Evolutionary conservation across 2,329 filamentous ascomycete genomes (phyloP).

Genomic region (Trichothecium roseum): DNA sequence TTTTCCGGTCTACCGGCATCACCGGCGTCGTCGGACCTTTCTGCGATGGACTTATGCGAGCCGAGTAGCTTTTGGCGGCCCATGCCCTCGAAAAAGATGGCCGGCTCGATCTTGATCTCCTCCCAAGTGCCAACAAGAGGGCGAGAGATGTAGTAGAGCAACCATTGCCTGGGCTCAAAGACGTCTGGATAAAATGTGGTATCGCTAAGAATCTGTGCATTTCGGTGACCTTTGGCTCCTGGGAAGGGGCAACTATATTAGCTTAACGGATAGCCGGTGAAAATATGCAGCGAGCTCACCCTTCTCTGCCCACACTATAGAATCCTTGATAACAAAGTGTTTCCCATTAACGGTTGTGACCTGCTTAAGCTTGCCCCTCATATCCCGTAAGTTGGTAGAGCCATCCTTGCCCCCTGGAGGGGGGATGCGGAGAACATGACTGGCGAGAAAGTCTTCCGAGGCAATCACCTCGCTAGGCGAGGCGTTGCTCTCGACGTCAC

Average conservation of each 20-base stretch:
- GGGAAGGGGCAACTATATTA: no score
- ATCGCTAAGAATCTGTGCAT: constrained; percentile 79
- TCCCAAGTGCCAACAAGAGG: constrained; percentile 81
- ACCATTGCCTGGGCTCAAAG: constrained; percentile 86
- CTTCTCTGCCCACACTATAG: constrained; percentile 91
- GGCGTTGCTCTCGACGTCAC: constrained; percentile 76
- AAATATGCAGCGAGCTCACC: constrained; percentile 38
- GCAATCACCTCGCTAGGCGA: constrained; percentile 70
- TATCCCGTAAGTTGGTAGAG: constrained; percentile 63
- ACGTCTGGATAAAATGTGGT: constrained; percentile 79
- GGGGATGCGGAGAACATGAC: constrained; percentile 88
- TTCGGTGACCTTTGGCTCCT: no score
- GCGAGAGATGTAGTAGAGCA: constrained; percentile 90
- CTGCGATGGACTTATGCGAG: constrained; percentile 1
- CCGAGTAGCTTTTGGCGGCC: constrained; percentile 20
- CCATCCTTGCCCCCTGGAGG: constrained; percentile 47
- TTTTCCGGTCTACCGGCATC: constrained; percentile 44
- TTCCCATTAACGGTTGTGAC: constrained; percentile 87
- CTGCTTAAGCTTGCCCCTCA: constrained; percentile 85
- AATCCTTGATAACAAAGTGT: constrained; percentile 90
- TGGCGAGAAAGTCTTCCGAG: constrained; percentile 90
- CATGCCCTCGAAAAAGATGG: constrained; percentile 41
- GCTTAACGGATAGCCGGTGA: not conserved
- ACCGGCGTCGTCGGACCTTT: constrained; percentile 29
- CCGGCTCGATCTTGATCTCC: constrained; percentile 59